Conservation (phyloP, 768 basidiomycete species). For the Lentinula sp. region DNA sequence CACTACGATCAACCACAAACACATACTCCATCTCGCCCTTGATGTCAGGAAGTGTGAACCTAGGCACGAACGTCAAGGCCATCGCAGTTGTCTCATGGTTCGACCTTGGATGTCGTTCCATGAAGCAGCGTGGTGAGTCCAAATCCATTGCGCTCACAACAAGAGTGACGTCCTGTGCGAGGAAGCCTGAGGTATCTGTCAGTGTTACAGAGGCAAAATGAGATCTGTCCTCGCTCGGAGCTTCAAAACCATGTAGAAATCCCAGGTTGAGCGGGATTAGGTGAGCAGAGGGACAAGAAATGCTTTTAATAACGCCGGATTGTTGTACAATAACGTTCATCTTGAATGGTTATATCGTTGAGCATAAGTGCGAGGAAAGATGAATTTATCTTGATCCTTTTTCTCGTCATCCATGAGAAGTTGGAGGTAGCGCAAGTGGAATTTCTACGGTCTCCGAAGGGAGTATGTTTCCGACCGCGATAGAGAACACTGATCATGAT, state of each 20-base stretch:
- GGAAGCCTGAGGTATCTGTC: conserved; percentile 18
- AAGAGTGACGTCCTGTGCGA: conserved; percentile 46
- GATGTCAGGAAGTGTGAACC: conserved; percentile 35
- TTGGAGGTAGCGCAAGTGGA: background rate
- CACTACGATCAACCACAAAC: conserved; percentile 54
- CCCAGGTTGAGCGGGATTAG: background rate
- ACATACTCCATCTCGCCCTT: conserved; percentile 45
- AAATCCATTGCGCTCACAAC: conserved; percentile 40
- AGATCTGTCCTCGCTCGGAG: background rate
- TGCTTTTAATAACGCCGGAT: background rate
- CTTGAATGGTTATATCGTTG: background rate
- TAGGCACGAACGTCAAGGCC: conserved; percentile 49
- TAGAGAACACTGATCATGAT: background rate
- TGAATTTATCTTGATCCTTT: background rate
- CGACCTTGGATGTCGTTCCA: conserved; percentile 29
- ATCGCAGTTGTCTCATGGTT: conserved; percentile 34
- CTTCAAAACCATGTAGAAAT: background rate
- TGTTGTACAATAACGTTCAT: background rate
- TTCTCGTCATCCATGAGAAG: background rate
- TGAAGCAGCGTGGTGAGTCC: conserved; percentile 51
- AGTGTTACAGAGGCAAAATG: background rate
- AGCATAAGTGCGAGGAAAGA: background rate
- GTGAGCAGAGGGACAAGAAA: background rate
- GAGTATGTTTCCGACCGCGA: background rate
- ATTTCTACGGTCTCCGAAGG: background rate